Base-by-base conservation (phyloP, 1,139 yeast genomes). In the Diutina sp. region DNA sequence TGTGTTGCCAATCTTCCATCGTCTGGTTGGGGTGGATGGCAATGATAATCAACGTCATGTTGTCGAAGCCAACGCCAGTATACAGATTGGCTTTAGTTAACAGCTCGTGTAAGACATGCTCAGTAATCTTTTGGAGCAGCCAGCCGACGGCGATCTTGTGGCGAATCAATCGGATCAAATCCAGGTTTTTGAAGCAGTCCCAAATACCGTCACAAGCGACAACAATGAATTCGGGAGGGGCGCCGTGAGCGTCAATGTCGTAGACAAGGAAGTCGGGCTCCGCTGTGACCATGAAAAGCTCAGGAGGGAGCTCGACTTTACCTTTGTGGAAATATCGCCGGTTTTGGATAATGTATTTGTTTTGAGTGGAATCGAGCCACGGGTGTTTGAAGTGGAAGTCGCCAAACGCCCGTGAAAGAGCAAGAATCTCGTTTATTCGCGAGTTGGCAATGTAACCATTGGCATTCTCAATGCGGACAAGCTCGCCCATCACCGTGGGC, bases 131-230 rank as follows among this genome's bases (percentile, higher is more conserved):
- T 55, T 82, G 80, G 44, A 86, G 69, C 60, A 74, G 78, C 72
- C 83, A 76, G 1, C 86, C 90, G 48, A 79, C 64, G 1, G 79
- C 72, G 55, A 86, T 68, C 62, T 83, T 80, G 61, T 81, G 80
- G 62, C 89, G 74, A 55, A 87, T 80, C 44, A 80, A 66, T 30
- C 73, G 69, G 1, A 83, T 69, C 55, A 87, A 65, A 56, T 82
- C 80, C 55, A 73, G 75, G 61, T 84, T 84, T 57, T 80, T 80
- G 67, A 82, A 85, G 61, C 90, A 84, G 65, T 86, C 93, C 91
- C 90, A 86, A 44, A 86, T 81, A 28, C 93, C 93, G 68, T 86
- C 93, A 63, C 93, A 85, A 0, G 90, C 91, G 55, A 85, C 64
- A 1, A 85, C 78, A 25, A 85, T 63, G 62, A 85, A 86, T 63